A percentile compares a stretch with the other conserved stretches of the same genome.
These are phyloP conservation scores for Trichophyton benhamiae DNA, from an alignment of 2,329 filamentous ascomycete species.

Conservation along the genomic window DNA sequence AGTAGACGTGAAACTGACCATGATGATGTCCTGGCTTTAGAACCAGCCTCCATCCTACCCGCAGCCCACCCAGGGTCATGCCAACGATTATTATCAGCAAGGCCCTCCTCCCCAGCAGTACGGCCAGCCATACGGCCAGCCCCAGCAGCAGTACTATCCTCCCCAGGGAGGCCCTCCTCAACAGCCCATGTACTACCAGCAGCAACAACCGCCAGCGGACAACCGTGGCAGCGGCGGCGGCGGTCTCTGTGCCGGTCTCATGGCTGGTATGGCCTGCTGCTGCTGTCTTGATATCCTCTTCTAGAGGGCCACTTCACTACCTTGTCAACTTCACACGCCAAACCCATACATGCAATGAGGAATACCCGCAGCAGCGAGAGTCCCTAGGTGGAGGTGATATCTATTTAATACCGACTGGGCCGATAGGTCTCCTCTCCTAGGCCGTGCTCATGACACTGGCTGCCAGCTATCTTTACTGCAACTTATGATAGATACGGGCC, in stretches of 20 bases:
- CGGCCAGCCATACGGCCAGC: slow-evolving; percentile 17
- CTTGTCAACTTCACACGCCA: not conserved
- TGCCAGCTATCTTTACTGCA: too few species aligned
- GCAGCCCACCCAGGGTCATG: slow-evolving; percentile 1
- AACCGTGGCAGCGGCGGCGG: slow-evolving; percentile 28
- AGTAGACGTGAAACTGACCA: not conserved
- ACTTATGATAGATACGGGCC: not conserved
- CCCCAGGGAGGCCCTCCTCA: slow-evolving; percentile 21
- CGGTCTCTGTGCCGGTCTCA: slow-evolving; percentile 35
- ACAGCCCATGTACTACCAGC: slow-evolving; percentile 28
- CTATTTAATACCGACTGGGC: too few species aligned
- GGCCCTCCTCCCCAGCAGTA: slow-evolving; percentile 7
- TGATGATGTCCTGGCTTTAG: not conserved
- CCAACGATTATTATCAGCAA: slow-evolving; percentile 11
- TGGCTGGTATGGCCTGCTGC: slow-evolving; percentile 38
- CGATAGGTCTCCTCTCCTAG: not conserved
- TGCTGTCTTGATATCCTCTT: slow-evolving; percentile 40
- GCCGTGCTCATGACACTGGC: not conserved
- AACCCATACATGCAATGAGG: not conserved
- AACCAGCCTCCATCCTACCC: slow-evolving; percentile 10
- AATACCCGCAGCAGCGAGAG: not conserved
- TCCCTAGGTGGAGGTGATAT: too few species aligned
- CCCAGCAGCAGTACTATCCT: slow-evolving; percentile 17
- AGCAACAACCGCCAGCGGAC: slow-evolving; percentile 22
- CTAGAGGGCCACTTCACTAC: slow-evolving; percentile 12